Evolutionary conservation across 2,329 filamentous ascomycete genomes (phyloP).

Genomic region (Pseudocercospora musae): DNA sequence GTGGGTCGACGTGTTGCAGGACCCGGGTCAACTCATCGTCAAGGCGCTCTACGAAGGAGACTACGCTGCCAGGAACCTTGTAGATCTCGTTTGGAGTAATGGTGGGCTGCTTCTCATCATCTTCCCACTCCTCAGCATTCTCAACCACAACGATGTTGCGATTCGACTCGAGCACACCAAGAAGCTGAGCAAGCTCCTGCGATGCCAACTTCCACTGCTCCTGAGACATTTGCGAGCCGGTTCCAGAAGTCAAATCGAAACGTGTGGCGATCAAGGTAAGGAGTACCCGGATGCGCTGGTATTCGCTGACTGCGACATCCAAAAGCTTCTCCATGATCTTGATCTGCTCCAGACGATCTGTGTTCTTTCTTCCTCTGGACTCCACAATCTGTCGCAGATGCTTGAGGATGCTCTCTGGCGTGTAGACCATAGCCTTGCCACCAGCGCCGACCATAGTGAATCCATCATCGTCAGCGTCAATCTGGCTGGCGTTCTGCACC

Average conservation of each 20-base stretch:
- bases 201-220: conserved; percentile 97
- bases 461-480: conserved; percentile 71
- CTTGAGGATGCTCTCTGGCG: conserved; percentile 96
- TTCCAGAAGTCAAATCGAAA: conserved; percentile 85
- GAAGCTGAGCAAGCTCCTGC: conserved; percentile 74
- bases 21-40: conserved; percentile 97
- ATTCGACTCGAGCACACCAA: conserved; percentile 75
- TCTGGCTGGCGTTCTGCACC: conserved; percentile 49
- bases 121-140: conserved; percentile 95
- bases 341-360: conserved; percentile 91
- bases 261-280: conserved; percentile 88
- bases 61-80: conserved; percentile 88
- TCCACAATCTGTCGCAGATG: conserved; percentile 90
- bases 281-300: conserved; percentile 90
- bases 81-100: conserved; percentile 73
- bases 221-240: conserved; percentile 78
- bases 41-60: conserved; percentile 90
- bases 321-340: conserved; percentile 93
- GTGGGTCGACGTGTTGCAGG: conserved; percentile 95
- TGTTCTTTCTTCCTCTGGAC: conserved; percentile 98
- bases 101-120: conserved; percentile 87
- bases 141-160: conserved; percentile 82
- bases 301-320: conserved; percentile 84
- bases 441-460: conserved; percentile 87
- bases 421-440: conserved; percentile 85